These are phyloP conservation scores for Fusarium sacchari DNA, from an alignment of 2,329 filamentous ascomycete genomes.

Conservation along the genomic window DNA sequence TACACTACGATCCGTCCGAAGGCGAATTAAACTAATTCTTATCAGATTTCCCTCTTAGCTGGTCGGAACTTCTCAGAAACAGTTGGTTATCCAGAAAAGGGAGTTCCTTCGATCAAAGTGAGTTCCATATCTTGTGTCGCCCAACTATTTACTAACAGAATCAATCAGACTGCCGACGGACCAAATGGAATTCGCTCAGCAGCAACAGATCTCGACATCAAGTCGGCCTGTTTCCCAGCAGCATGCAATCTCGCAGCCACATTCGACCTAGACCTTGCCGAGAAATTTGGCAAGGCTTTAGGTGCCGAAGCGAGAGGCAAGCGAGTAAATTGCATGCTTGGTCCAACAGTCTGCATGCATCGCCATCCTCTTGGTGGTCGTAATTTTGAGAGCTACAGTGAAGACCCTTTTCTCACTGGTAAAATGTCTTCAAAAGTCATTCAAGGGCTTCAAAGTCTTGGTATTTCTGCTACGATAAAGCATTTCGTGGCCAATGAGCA, in stretches of 20 bases:
- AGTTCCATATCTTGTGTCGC: accelerated
- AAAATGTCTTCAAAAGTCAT: slow-evolving; percentile 56
- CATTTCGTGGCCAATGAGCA: slow-evolving; percentile 59
- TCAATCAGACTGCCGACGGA: slow-evolving; percentile 44
- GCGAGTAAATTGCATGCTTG: slow-evolving; percentile 76
- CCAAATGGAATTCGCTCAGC: slow-evolving; percentile 51
- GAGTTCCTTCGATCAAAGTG: slow-evolving; percentile 37
- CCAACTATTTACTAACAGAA: not conserved
- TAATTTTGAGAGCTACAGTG: slow-evolving; percentile 59
- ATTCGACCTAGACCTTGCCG: slow-evolving; percentile 68
- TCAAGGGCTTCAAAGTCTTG: slow-evolving; percentile 55
- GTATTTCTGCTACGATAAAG: slow-evolving; percentile 57
- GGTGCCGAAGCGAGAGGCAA: slow-evolving; percentile 66
- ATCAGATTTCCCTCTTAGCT: slow-evolving; percentile 37
- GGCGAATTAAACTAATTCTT: not conserved
- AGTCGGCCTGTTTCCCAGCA: slow-evolving; percentile 47
- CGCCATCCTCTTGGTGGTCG: slow-evolving; percentile 59
- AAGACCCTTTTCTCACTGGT: slow-evolving; percentile 59
- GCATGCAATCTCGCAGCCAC: slow-evolving; percentile 64
- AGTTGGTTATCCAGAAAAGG: slow-evolving; percentile 23
- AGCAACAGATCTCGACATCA: slow-evolving; percentile 43
- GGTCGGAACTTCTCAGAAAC: slow-evolving; percentile 42
- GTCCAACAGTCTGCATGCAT: slow-evolving; percentile 66
- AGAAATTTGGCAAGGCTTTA: slow-evolving; percentile 65
- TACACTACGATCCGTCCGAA: accelerated